A percentile compares a stretch with the other conserved stretches of the same genome.
Evolutionary conservation across 2,329 filamentous ascomycete species (phyloP).

Genomic region (Zymoseptoria pseudotritici): DNA sequence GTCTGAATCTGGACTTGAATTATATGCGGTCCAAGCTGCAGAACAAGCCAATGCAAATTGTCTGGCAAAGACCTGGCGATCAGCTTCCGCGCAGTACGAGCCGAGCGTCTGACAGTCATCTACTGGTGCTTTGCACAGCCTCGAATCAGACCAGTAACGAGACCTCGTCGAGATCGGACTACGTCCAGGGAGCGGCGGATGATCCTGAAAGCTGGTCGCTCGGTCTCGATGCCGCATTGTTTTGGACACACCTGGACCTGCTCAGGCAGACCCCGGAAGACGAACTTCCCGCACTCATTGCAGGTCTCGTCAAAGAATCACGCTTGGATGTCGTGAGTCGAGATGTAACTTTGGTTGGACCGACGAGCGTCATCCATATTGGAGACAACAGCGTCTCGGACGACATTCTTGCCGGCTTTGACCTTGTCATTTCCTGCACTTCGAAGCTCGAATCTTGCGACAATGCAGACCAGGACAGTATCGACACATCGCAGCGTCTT

Average conservation of each 20-base stretch:
- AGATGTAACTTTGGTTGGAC: constrained; percentile 34
- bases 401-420: constrained; percentile 32
- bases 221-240: constrained; percentile 68
- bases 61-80: constrained; percentile 72
- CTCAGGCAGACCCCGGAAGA: constrained; percentile 61
- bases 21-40: constrained; percentile 49
- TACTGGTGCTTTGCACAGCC: constrained; percentile 78
- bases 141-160: constrained; percentile 69
- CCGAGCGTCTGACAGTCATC: constrained; percentile 40
- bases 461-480: constrained; percentile 34
- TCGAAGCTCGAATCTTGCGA: constrained; percentile 31
- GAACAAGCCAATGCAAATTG: constrained; percentile 62
- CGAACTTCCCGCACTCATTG: constrained; percentile 50
- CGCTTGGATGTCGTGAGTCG: constrained; percentile 5
- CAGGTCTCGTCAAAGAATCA: constrained; percentile 31
- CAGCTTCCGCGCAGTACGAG: constrained; percentile 36
- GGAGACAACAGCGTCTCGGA: constrained; percentile 31
- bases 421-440: constrained; percentile 39
- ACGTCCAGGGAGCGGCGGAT: constrained; percentile 91
- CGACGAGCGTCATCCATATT: constrained; percentile 23
- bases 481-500: constrained; percentile 40
- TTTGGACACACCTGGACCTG: constrained; percentile 62
- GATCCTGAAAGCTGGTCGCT: constrained; percentile 90
- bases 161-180: constrained; percentile 57
- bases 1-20: constrained; percentile 54